Conservation (phyloP, 2,329 filamentous ascomycete species). For the Penicillium sclerotiorum region DNA sequence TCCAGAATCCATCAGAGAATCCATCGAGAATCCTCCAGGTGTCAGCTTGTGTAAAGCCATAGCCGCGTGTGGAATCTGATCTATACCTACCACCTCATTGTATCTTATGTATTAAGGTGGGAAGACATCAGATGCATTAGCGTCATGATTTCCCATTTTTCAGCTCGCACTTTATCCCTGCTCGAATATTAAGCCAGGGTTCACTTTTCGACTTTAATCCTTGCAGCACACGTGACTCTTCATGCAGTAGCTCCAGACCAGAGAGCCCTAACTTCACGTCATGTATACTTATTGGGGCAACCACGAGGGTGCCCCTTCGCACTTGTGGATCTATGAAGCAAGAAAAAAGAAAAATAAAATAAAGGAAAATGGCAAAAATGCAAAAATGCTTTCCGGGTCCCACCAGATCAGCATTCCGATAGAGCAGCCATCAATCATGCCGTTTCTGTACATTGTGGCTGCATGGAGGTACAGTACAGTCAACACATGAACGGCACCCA, state of each 20-base stretch:
- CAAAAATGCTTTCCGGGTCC: too few relatives aligned
- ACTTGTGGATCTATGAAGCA: neutral
- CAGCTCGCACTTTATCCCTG: neutral
- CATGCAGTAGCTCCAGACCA: constrained; percentile 6
- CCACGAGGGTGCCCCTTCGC: neutral
- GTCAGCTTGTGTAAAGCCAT: neutral
- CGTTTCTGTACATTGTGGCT: neutral
- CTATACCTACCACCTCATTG: too few relatives aligned
- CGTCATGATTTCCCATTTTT: too few relatives aligned
- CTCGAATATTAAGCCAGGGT: neutral
- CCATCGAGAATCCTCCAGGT: neutral
- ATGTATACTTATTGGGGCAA: neutral
- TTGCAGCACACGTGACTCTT: constrained; percentile 8
- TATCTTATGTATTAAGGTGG: too few relatives aligned
- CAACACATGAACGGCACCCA: neutral
- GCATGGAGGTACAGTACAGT: neutral
- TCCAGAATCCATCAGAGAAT: neutral
- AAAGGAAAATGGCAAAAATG: neutral
- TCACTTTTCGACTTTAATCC: constrained; percentile 1
- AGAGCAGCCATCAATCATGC: neutral
- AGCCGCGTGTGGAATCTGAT: too few relatives aligned
- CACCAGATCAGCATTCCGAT: too few relatives aligned
- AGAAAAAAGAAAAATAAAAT: neutral
- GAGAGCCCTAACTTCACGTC: constrained; percentile 8
- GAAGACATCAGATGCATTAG: too few relatives aligned